These are phyloP conservation scores for Capsella bursapastoris DNA, from an alignment of 345 rosid genomes.

Conservation along the genomic window DNA sequence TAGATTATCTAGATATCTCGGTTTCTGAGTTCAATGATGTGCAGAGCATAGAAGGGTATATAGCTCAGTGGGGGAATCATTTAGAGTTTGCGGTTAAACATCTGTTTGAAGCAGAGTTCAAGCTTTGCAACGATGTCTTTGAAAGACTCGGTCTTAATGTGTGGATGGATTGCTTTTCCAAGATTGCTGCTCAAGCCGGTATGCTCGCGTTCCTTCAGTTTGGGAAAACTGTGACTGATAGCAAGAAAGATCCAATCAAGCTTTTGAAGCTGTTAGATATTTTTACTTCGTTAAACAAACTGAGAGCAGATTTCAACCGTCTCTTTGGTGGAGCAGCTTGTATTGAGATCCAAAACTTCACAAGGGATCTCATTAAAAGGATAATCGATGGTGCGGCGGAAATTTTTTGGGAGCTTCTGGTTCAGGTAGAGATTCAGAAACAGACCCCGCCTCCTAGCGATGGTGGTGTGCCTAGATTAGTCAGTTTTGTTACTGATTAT, in stretches of 20 bases:
- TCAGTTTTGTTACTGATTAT: constrained; percentile 85
- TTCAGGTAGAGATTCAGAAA: constrained; percentile 91
- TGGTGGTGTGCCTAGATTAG: constrained; percentile 78
- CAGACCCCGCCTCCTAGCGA: constrained; percentile 81
- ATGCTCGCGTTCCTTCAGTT: constrained; percentile 93
- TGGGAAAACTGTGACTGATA: constrained; percentile 91
- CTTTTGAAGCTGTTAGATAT: constrained; percentile 91
- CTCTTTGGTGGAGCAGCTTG: constrained; percentile 98
- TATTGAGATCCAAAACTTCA: constrained; percentile 87
- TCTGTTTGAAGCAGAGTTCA: constrained; percentile 93
- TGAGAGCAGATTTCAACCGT: constrained; percentile 89
- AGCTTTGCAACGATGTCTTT: constrained; percentile 92
- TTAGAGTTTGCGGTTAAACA: constrained; percentile 99
- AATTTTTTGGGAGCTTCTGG: constrained; percentile 91
- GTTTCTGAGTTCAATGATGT: constrained; percentile 83
- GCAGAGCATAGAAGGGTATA: constrained; percentile 86
- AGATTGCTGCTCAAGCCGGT: constrained; percentile 97
- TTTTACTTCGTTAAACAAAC: constrained; percentile 80
- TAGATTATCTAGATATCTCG: constrained; percentile 94
- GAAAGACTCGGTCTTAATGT: constrained; percentile 83
- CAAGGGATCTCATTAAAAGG: constrained; percentile 90
- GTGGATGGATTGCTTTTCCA: constrained; percentile 97
- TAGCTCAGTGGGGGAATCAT: constrained; percentile 95
- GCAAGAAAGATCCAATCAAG: constrained; percentile 94
- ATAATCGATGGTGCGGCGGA: constrained; percentile 90